Base-by-base conservation (phyloP, 306 rosid genomes). In the Prunus davidiana region DNA sequence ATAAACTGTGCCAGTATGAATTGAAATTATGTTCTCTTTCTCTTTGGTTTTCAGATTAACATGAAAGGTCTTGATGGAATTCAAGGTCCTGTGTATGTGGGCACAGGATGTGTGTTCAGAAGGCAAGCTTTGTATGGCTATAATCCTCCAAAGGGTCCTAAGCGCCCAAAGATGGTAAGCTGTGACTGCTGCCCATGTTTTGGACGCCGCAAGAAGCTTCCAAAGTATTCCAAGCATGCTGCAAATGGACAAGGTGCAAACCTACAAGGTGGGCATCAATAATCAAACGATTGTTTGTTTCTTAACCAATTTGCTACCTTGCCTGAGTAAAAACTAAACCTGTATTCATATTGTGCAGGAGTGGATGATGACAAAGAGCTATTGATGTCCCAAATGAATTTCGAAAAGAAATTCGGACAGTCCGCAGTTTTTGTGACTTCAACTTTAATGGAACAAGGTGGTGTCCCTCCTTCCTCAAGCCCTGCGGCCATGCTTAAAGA, bases 51-150 rank as follows among this genome's bases (percentile, higher is more conserved):
- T 77, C 86, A 93, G 98, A 91, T 94, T 78, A 94, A 94, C 91
- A 94, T 94, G 98, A 87, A 90, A 83, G 97, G 97, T 78, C 88
- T 94, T 72, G 98, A 94, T 81, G 98, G 98, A 77, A 83, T 92
- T 84, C 98, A 94, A 76, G 98, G 97, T 55, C 98, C 98, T 64
- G 97, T 82, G 46, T 94, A 92, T 86, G 98, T 94, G 10, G 98
- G 98, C 38, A 92, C 98, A 41, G 98, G 98, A n/a, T 94, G 98
- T 78, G 96, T 92, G 32, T 94, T 94, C 77, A 89, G 91, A 82
- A 87, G 98, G 83, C 97, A 92, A 77, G 98, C 98, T 78, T 80
- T 94, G 74, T 94, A 94, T 71, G 98, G 98, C 16, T 90, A 92
- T 72, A 83, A 77, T 79, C 97, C 98, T 80, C 95, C 98, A 30